Evolutionary conservation across 805 yeast species (phyloP).

Genomic region (Candida patagonica): DNA sequence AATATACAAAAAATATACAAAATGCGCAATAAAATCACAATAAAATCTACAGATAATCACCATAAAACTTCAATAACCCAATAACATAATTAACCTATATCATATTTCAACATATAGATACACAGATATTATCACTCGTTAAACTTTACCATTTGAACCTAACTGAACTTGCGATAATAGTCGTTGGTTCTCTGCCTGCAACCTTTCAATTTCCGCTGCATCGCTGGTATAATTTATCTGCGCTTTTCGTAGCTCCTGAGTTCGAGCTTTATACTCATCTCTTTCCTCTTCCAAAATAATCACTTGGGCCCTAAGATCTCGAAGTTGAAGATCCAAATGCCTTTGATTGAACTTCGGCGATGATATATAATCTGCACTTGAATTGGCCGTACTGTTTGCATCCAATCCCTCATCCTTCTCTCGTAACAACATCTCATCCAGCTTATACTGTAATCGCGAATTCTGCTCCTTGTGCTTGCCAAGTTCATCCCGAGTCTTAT

Average conservation of each 20-base stretch:
- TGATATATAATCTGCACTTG: not conserved
- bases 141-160: no score
- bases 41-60: no score
- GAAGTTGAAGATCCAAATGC: slow-evolving; percentile 64
- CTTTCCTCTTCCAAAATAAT: slow-evolving; percentile 75
- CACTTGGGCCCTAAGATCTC: slow-evolving; percentile 78
- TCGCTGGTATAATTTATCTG: slow-evolving; percentile 21
- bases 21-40: no score
- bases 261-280: slow-evolving; percentile 44
- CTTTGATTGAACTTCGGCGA: slow-evolving; percentile 24
- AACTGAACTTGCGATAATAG: no score
- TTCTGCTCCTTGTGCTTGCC: slow-evolving; percentile 48
- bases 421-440: slow-evolving; percentile 56
- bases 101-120: no score
- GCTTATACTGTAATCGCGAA: slow-evolving; percentile 49
- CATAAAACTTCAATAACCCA: no score
- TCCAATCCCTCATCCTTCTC: slow-evolving; percentile 20
- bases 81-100: no score
- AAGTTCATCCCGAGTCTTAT: slow-evolving; percentile 63
- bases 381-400: slow-evolving; percentile 23
- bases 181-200: slow-evolving; percentile 8
- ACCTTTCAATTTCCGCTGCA: slow-evolving; percentile 15
- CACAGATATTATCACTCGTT: no score
- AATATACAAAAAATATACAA: no score
- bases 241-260: slow-evolving; percentile 25